These are phyloP conservation scores for Skeletonema marinoi DNA, from an alignment of 108 stramenopile genomes.

Conservation along the genomic window DNA sequence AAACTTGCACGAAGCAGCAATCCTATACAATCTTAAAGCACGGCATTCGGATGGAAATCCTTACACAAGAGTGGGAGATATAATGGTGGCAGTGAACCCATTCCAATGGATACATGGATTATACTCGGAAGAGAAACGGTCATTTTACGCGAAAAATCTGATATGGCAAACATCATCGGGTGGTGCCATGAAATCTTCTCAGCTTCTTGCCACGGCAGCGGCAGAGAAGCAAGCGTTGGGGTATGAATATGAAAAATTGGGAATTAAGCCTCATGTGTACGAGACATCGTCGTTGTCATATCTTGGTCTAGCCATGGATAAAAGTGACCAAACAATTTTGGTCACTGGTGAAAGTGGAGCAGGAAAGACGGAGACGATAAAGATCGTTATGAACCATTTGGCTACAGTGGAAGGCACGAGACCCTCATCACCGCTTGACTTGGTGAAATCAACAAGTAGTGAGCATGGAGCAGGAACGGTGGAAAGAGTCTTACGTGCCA, in stretches of 20 bases:
- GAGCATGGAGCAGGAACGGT: conserved; percentile 56
- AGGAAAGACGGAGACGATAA: conserved; percentile 92
- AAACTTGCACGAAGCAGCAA: conserved; percentile 95
- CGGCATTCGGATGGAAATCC: conserved; percentile 68
- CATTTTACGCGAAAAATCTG: conserved; percentile 66
- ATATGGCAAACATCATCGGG: conserved; percentile 57
- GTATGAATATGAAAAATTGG: conserved; percentile 48
- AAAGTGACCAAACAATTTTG: conserved; percentile 74
- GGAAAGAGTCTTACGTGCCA: conserved; percentile 85
- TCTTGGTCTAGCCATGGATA: conserved; percentile 57
- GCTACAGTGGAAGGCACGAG: conserved; percentile 71
- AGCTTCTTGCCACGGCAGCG: conserved; percentile 36
- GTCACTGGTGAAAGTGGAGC: conserved; percentile 90
- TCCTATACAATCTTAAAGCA: conserved; percentile 88
- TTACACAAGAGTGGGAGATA: conserved; percentile 92
- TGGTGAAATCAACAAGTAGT: background rate
- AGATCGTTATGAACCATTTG: conserved; percentile 86
- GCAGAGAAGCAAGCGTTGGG: conserved; percentile 60
- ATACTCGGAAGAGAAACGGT: conserved; percentile 61
- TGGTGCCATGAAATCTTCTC: background rate
- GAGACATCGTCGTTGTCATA: conserved; percentile 79
- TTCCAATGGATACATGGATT: conserved; percentile 85
- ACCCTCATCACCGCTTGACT: conserved; percentile 44
- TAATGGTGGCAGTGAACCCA: conserved; percentile 93
- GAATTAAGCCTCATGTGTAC: conserved; percentile 78